Evolutionary conservation across 495 filamentous ascomycete genomes (phyloP), one percentile per base, ranked within the genome.

Genomic region (Schizothecium vesticola): DNA sequence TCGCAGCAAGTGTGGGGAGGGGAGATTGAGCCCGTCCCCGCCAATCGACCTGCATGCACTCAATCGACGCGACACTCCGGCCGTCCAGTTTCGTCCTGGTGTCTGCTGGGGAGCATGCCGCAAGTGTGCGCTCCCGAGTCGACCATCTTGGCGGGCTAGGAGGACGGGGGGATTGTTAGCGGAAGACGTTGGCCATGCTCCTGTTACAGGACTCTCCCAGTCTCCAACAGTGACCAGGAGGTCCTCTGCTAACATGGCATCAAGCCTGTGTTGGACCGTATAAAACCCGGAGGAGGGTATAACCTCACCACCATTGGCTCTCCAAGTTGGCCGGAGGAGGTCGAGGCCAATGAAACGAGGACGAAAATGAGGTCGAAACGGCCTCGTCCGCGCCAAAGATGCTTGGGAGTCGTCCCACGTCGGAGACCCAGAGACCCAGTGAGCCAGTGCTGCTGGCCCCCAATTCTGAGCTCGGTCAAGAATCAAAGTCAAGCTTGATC

Each of bases 211-310:
- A 4, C 43, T n/a, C 6, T 51, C 43, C 43, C 12, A 6, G 43
- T n/a, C 19, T 51, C 2, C 4, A 2, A 8, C 43, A n/a, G 43
- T 1, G 43, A 9, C 43, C 16, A 3, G 43, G 43, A 51, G 43
- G 43, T 51, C 43, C 43, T 6, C 19, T 8, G 16, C 43, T 51
- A 51, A 51, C 43, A 51, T 8, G 43, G 43, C 6, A 2, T 51
- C 16, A n/a, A 51, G 43, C 43, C 33, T n/a, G 43, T 51, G 43
- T 51, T 51, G 43, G 43, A 51, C 43, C 19, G 43, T 51, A 51
- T 67, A 65, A 64, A 71, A 64, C 43, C 62, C 58, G 64, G 29
- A 66, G 75, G 72, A 76, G 72, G 76, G 76, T 78, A 78, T 76
- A 75, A 64, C 57, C 60, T 36, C 36, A 33, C 58, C 43, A 33